Evolutionary conservation across 208 protist species (phyloP).

Genomic region (Wallacemonas sp.): DNA sequence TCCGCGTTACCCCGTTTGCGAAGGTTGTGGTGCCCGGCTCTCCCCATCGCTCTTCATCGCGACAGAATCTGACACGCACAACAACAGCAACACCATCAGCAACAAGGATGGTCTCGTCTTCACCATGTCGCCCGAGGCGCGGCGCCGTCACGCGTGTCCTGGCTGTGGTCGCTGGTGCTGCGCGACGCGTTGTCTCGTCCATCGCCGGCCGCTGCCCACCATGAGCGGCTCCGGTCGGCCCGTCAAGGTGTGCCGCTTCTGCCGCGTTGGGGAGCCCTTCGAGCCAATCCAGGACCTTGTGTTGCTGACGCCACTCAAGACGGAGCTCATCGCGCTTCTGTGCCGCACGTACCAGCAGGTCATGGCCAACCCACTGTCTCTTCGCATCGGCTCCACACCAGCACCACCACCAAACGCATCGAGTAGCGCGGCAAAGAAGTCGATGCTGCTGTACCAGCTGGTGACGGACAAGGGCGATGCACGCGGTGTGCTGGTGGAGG

Average conservation of each 20-base stretch:
- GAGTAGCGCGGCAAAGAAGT: not conserved
- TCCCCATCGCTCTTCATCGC: constrained; percentile 13
- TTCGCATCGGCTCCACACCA: constrained; percentile 15
- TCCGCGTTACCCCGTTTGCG: constrained; percentile 16
- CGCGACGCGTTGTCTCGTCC: constrained; percentile 47
- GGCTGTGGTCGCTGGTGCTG: constrained; percentile 72
- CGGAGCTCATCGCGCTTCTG: constrained; percentile 64
- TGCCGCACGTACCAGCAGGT: constrained; percentile 51
- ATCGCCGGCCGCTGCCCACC: constrained; percentile 57
- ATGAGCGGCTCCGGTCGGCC: constrained; percentile 23
- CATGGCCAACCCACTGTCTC: constrained; percentile 61
- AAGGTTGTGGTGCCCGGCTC: constrained; percentile 28
- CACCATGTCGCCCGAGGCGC: constrained; percentile 33
- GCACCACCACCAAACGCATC: not conserved
- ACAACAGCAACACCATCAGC: not conserved
- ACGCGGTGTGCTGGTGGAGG: not conserved
- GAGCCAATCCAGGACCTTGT: constrained; percentile 76
- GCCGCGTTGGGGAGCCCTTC: constrained; percentile 52
- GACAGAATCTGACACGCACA: not conserved
- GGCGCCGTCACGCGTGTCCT: constrained; percentile 58
- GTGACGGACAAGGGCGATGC: constrained; percentile 2
- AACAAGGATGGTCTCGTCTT: not conserved
- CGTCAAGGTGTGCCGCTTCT: constrained; percentile 52
- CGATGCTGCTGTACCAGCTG: constrained; percentile 15
- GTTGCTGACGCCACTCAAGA: constrained; percentile 57